Conservation (phyloP, 2,329 filamentous ascomycete species). For the Aspergillus terreus region DNA sequence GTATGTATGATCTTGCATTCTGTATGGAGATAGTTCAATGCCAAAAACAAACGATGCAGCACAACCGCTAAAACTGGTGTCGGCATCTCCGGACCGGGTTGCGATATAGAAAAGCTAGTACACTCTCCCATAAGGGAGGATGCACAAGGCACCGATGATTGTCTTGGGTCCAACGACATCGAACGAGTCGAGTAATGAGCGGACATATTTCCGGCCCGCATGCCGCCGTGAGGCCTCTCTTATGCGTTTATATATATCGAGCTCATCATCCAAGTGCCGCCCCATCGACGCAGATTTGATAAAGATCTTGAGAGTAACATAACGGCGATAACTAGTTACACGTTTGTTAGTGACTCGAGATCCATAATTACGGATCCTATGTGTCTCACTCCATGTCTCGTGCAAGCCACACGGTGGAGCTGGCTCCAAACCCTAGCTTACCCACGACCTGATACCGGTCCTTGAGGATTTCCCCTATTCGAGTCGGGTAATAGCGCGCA, state of each 20-base stretch:
- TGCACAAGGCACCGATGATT: conserved; percentile 36
- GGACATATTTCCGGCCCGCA: conserved; percentile 27
- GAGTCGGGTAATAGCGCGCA: conserved; percentile 26
- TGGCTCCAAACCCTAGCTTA: conserved; percentile 32
- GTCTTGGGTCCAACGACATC: conserved; percentile 27
- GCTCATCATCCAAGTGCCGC: conserved; percentile 33
- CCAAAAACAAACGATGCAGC: conserved; percentile 40
- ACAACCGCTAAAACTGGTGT: conserved; percentile 31
- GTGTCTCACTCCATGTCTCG: conserved; percentile 27
- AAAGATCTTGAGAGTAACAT: conserved; percentile 31
- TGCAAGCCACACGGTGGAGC: conserved; percentile 36
- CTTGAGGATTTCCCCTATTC: conserved; percentile 28
- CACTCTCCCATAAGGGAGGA: conserved; percentile 44
- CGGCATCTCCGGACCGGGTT: conserved; percentile 39
- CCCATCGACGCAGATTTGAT: conserved; percentile 25
- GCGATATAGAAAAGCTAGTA: conserved; percentile 36
- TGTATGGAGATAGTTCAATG: conserved; percentile 45
- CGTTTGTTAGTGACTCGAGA: conserved; percentile 22
- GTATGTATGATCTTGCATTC: conserved; percentile 47
- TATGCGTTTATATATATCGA: conserved; percentile 44
- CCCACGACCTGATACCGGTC: conserved; percentile 32
- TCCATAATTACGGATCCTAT: conserved; percentile 14
- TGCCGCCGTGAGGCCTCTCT: conserved; percentile 20
- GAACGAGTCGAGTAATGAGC: conserved; percentile 33
- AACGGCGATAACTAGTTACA: conserved; percentile 18